Percentiles rank a stretch among this genome's conserved stretches.
Conservation (phyloP, 257 asterid genomes). For the Orobanche coerulescens region DNA sequence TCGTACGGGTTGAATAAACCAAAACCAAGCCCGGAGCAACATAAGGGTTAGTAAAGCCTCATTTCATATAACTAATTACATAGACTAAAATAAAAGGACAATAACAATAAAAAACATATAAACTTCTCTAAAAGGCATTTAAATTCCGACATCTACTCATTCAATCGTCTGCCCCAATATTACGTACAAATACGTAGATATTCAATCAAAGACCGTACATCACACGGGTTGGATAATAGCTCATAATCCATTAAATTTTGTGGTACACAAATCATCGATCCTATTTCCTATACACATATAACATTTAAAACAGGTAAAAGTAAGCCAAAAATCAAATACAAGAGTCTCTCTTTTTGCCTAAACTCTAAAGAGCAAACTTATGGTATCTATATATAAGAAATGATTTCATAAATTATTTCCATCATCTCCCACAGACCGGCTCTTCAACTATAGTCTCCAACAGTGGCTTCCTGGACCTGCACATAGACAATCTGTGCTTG, state of each 20-base stretch:
- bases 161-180: no score
- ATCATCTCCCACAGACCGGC: conserved; percentile 31
- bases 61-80: no score
- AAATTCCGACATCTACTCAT: no score
- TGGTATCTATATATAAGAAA: background rate
- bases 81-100: no score
- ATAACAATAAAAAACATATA: no score
- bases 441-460: conserved; percentile 82
- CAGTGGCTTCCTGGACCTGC: conserved; percentile 83
- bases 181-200: no score
- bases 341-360: conserved; percentile 23
- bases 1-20: no score
- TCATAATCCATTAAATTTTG: background rate
- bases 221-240: no score
- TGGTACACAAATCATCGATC: conserved; percentile 4
- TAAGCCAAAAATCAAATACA: background rate
- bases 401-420: background rate
- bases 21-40: no score
- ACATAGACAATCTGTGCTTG: conserved; percentile 43
- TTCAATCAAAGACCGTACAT: no score
- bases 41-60: no score
- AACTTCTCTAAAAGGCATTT: no score
- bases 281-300: background rate
- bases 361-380: conserved; percentile 26
- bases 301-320: background rate